Conservation (phyloP, 2,329 filamentous ascomycete species). For the Zasmidium angulare region DNA sequence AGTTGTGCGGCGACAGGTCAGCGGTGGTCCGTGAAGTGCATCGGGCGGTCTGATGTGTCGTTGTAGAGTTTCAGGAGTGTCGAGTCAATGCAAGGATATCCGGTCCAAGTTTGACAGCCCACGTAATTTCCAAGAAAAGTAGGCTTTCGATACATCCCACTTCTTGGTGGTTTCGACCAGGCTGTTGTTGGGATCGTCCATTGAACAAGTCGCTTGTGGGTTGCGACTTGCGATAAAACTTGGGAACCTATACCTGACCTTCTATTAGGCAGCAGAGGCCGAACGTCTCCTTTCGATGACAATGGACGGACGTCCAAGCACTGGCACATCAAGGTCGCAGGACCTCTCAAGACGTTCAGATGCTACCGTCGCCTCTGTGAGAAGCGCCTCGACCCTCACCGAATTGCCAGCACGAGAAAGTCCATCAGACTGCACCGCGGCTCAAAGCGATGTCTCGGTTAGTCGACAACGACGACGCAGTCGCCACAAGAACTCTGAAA, state of each 20-base stretch:
- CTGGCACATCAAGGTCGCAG: background rate
- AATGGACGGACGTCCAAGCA: background rate
- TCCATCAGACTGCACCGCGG: background rate
- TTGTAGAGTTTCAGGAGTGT: background rate
- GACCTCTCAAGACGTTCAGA: background rate
- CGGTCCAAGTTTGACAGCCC: background rate
- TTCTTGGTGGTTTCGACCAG: background rate
- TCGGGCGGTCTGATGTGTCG: background rate
- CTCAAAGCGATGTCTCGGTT: constrained; percentile 8
- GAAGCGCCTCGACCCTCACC: constrained; percentile 2
- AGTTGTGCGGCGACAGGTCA: background rate
- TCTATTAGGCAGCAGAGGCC: background rate
- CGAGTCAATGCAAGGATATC: constrained; percentile 1
- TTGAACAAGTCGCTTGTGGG: background rate
- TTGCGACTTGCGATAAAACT: background rate
- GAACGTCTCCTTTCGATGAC: background rate
- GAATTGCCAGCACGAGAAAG: background rate
- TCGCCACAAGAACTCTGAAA: constrained; percentile 10
- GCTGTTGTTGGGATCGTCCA: background rate
- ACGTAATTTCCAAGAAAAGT: background rate
- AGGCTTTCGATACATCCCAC: background rate
- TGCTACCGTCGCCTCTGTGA: background rate
- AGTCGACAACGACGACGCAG: constrained; percentile 11
- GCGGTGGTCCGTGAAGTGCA: constrained; percentile 1
- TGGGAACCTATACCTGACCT: background rate